Percentiles rank a stretch among this genome's conserved stretches.
Conservation (phyloP, 257 asterid genomes). For the Fraxinus quadrangulata region DNA sequence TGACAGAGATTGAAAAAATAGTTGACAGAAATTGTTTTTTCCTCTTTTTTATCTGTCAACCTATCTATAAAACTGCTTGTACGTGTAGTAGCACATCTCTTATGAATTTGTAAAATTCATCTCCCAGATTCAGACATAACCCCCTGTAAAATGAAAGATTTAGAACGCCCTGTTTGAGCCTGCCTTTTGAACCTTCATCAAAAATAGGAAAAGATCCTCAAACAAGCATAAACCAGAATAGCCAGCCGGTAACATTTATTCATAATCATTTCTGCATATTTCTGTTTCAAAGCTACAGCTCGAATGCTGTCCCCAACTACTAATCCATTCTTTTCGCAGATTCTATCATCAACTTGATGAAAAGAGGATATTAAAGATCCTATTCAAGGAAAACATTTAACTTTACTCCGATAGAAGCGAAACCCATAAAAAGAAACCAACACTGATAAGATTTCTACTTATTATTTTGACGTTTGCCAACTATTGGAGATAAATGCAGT, state of each 20-base stretch:
- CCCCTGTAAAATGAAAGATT: not conserved
- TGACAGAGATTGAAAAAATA: too few relatives aligned
- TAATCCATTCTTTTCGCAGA: not conserved
- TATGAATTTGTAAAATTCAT: not conserved
- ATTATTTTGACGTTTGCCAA: not conserved
- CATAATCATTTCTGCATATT: not conserved
- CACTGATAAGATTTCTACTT: not conserved
- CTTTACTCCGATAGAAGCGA: too few relatives aligned
- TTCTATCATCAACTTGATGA: too few relatives aligned
- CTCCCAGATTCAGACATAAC: not conserved
- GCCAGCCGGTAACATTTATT: not conserved
- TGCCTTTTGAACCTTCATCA: not conserved
- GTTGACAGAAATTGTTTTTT: too few relatives aligned
- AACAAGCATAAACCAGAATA: too few relatives aligned
- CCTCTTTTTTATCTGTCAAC: too few relatives aligned
- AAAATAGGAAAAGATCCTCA: too few relatives aligned
- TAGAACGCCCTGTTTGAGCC: not conserved
- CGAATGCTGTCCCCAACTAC: too few relatives aligned
- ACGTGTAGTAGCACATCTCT: too few relatives aligned
- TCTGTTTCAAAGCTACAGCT: not conserved
- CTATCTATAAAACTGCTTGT: too few relatives aligned
- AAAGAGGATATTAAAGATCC: not conserved
- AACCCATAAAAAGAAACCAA: not conserved
- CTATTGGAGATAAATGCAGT: not conserved
- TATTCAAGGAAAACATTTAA: too few relatives aligned